phyloP scores from a whole-genome alignment of 345 rosid genomes.

The Eucalyptus curtisii region DNA sequence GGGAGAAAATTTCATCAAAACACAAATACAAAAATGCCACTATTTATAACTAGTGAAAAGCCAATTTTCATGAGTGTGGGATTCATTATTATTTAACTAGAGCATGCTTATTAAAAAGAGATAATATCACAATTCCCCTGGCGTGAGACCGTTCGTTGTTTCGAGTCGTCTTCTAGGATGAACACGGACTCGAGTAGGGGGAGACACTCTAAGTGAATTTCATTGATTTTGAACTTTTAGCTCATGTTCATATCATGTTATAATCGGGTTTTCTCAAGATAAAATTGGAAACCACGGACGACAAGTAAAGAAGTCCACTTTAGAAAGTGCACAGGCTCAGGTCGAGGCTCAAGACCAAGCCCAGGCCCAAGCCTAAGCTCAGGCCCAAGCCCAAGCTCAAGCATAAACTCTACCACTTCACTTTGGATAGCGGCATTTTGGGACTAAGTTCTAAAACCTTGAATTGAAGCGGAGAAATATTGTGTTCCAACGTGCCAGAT shows the following conservation, averaged over 20 bases:
- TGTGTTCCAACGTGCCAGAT: too few species aligned
- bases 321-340: too few species aligned
- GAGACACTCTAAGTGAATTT: background rate
- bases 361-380: too few species aligned
- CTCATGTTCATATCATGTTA: background rate
- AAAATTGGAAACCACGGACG: background rate
- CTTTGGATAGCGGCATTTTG: too few species aligned
- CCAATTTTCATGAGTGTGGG: background rate
- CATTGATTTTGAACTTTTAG: too few species aligned
- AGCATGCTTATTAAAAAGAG: background rate
- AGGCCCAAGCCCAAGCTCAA: too few species aligned
- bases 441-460: too few species aligned
- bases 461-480: too few species aligned
- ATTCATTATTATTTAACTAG: background rate
- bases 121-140: background rate
- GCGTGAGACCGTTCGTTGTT: accelerated
- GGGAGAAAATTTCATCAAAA: background rate
- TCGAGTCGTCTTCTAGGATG: background rate
- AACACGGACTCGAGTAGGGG: accelerated
- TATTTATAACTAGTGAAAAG: background rate
- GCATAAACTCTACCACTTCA: too few species aligned
- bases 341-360: too few species aligned
- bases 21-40: background rate
- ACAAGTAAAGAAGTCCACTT: too few species aligned
- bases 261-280: background rate